phyloP scores from a whole-genome alignment of 306 rosid genomes.

The Sechiopsis laciniata region DNA sequence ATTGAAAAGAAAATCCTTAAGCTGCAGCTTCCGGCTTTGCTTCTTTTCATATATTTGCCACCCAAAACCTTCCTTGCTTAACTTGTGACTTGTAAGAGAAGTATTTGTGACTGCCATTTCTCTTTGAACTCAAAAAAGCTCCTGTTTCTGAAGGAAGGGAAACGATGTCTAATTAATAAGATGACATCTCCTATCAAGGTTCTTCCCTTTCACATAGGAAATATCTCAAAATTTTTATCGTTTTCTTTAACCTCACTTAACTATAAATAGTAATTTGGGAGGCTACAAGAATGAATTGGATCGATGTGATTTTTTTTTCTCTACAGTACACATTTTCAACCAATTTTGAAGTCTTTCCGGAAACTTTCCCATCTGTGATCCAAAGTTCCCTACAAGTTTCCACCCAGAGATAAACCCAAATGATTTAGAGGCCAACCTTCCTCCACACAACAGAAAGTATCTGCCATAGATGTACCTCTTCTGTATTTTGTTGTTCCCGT shows the following conservation, averaged over 20 bases:
- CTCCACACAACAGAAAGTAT: neutral
- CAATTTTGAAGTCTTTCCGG: neutral
- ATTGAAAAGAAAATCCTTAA: neutral
- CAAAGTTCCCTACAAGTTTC: neutral
- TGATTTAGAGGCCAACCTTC: neutral
- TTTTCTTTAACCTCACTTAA: neutral
- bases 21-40: neutral
- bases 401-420: neutral
- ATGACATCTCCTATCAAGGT: neutral
- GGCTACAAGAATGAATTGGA: neutral
- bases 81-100: neutral
- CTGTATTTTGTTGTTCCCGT: neutral
- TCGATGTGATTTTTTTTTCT: neutral
- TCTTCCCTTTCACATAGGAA: neutral
- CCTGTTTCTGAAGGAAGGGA: neutral
- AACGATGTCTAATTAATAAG: neutral
- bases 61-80: neutral
- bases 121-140: neutral
- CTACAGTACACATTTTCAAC: neutral
- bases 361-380: neutral
- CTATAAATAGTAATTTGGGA: neutral
- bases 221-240: conserved; percentile 1
- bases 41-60: neutral
- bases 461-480: neutral
- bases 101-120: neutral